Evolutionary conservation across 345 rosid species (phyloP).

Genomic region (Odontarrhena argentea): DNA sequence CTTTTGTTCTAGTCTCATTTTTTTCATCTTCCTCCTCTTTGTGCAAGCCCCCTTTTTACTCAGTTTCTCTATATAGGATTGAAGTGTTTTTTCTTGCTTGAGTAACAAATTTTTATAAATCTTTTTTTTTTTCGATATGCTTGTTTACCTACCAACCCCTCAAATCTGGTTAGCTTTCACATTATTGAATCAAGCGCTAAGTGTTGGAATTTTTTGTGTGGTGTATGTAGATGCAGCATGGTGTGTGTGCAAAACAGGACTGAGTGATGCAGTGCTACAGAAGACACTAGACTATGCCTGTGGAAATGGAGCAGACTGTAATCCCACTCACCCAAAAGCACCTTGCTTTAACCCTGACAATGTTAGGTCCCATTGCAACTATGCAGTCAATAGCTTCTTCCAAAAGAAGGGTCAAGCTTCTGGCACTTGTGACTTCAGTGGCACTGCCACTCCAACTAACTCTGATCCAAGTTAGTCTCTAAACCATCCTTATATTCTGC

Average conservation of each 20-base stretch:
- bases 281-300: constrained; percentile 87
- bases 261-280: constrained; percentile 62
- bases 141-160: neutral
- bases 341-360: constrained; percentile 76
- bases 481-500: neutral
- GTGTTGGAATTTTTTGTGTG: constrained; percentile 7
- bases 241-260: constrained; percentile 83
- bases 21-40: neutral
- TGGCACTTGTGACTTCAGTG: constrained; percentile 80
- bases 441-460: constrained; percentile 57
- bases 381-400: constrained; percentile 91
- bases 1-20: constrained; percentile 15
- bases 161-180: constrained; percentile 27
- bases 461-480: constrained; percentile 64
- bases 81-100: neutral
- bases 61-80: neutral
- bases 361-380: constrained; percentile 74
- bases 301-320: constrained; percentile 95
- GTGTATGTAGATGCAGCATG: constrained; percentile 57
- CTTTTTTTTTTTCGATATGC: neutral
- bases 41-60: neutral
- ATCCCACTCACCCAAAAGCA: constrained; percentile 57
- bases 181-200: constrained; percentile 3
- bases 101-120: neutral
- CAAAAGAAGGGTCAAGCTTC: constrained; percentile 73